These are phyloP conservation scores for Skeletonema costatum DNA, from an alignment of 108 stramenopile species.

Conservation along the genomic window DNA sequence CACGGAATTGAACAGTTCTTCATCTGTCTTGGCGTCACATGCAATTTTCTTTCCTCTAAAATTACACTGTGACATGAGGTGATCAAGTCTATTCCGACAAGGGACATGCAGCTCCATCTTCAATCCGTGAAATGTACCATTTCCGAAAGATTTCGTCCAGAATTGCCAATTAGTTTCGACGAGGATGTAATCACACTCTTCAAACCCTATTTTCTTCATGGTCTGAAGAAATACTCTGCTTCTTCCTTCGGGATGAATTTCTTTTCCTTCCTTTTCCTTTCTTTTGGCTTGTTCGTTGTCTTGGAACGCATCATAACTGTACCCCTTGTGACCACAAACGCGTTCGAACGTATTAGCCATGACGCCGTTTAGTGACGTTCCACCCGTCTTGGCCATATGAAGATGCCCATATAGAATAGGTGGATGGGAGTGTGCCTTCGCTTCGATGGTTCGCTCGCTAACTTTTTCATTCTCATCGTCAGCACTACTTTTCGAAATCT, in stretches of 20 bases:
- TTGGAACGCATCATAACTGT: background rate
- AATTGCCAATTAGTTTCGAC: background rate
- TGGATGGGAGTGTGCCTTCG: background rate
- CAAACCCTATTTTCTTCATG: constrained; percentile 18
- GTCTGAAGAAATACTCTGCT: background rate
- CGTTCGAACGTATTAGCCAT: background rate
- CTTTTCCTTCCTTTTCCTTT: background rate
- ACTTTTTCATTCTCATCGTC: too few relatives aligned
- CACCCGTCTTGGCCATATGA: constrained; percentile 5
- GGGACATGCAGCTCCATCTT: constrained; percentile 6
- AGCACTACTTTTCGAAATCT: too few relatives aligned
- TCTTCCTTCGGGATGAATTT: background rate
- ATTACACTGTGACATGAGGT: constrained; percentile 10
- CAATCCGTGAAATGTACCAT: background rate
- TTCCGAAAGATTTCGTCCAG: background rate
- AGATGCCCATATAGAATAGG: constrained; percentile 1
- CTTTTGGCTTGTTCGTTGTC: background rate
- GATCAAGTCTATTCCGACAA: background rate
- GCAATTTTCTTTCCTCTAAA: too few relatives aligned
- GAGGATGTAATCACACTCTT: constrained; percentile 17
- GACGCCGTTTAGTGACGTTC: background rate
- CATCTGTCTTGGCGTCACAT: too few relatives aligned
- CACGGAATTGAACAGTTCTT: too few relatives aligned
- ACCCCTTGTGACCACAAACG: constrained; percentile 11
- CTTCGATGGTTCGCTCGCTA: too few relatives aligned